phyloP scores from a whole-genome alignment of 2,329 filamentous ascomycete species.

The Byssoonygena ceratinophila region DNA sequence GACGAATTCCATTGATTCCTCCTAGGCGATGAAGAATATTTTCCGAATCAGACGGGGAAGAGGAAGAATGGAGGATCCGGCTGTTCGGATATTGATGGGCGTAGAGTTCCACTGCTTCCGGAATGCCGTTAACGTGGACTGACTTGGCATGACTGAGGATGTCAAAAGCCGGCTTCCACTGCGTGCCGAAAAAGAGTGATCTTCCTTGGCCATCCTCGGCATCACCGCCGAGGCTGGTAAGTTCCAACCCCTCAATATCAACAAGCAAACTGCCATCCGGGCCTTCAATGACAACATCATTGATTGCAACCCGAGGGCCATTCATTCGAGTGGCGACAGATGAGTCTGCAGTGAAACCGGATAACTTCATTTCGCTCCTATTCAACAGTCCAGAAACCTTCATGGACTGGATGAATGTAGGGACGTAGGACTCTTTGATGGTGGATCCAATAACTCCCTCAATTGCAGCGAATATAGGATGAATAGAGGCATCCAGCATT shows the following conservation, averaged over 20 bases:
- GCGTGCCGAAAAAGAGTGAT: constrained; percentile 18
- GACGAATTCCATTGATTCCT: constrained; percentile 3
- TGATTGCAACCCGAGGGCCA: constrained; percentile 18
- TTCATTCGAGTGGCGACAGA: constrained; percentile 11
- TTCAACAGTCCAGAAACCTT: constrained; percentile 17
- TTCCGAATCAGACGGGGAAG: constrained; percentile 18
- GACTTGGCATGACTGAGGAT: constrained; percentile 5
- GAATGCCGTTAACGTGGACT: constrained; percentile 8
- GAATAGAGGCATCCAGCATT: constrained; percentile 19
- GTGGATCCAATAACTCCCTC: constrained; percentile 16
- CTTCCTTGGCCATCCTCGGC: constrained; percentile 14
- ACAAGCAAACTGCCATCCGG: constrained; percentile 14
- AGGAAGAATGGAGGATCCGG: constrained; percentile 19
- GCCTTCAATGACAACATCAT: constrained; percentile 16
- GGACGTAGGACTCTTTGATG: constrained; percentile 19
- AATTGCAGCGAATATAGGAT: constrained; percentile 19
- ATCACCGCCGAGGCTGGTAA: constrained; percentile 18
- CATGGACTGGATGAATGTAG: constrained; percentile 19
- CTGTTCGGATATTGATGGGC: constrained; percentile 18
- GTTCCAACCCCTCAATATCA: constrained; percentile 18
- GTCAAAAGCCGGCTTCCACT: constrained; percentile 19
- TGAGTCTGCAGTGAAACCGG: constrained; percentile 15
- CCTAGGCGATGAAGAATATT: constrained; percentile 2
- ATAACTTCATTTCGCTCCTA: constrained; percentile 14
- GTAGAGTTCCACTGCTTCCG: constrained; percentile 11